phyloP scores from a whole-genome alignment of 1,284 basidiomycete genomes.

The Ganoderma boninense region DNA sequence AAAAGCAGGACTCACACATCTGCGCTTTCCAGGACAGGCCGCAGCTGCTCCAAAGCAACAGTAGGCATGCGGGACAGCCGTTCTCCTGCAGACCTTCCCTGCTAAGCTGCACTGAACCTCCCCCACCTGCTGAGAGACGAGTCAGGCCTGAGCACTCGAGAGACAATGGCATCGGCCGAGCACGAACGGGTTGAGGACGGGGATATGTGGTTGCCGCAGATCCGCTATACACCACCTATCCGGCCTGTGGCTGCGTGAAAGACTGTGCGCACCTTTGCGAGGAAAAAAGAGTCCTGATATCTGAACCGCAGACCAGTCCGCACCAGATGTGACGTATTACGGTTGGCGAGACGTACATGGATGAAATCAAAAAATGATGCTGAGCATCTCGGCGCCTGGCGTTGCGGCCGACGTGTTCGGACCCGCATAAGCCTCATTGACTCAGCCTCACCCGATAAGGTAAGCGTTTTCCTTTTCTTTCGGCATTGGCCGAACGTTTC shows the following conservation, averaged over 20 bases:
- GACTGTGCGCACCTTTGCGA: not conserved
- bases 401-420: too few species aligned
- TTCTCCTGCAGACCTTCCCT: not conserved
- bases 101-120: not conserved
- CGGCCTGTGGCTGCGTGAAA: not conserved
- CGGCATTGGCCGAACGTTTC: too few species aligned
- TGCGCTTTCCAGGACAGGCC: conserved; percentile 3
- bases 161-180: not conserved
- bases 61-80: conserved; percentile 7
- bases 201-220: not conserved
- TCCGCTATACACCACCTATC: not conserved
- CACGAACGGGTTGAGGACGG: not conserved
- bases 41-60: conserved; percentile 2
- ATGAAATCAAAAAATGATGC: too few species aligned
- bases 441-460: too few species aligned
- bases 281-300: not conserved
- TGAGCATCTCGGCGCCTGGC: too few species aligned
- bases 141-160: not conserved
- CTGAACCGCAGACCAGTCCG: not conserved
- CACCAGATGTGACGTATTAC: not conserved
- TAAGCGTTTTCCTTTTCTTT: too few species aligned
- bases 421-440: too few species aligned
- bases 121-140: not conserved
- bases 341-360: too few species aligned
- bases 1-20: conserved; percentile 2